phyloP scores from a whole-genome alignment of 176 grass and related monocot species.

The Raddia distichophylla region DNA sequence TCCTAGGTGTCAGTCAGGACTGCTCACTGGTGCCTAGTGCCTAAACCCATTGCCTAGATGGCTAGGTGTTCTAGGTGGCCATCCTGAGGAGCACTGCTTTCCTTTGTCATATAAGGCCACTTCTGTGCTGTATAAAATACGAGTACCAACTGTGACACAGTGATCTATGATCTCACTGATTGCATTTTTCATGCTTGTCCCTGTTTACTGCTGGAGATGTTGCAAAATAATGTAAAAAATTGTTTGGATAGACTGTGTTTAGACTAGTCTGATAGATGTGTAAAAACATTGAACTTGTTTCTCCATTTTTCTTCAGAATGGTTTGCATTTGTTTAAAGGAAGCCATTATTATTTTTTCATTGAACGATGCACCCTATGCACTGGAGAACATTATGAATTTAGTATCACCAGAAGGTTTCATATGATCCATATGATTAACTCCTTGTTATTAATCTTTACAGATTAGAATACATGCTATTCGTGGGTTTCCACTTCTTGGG shows the following conservation, averaged over 20 bases:
- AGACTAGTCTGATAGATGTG: constrained; percentile 23
- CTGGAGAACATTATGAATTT: neutral
- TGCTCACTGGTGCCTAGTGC: too few species aligned
- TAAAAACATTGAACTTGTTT: neutral
- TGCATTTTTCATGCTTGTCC: constrained; percentile 21
- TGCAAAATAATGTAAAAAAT: constrained; percentile 2
- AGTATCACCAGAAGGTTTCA: constrained; percentile 1
- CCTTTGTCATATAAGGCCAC: neutral
- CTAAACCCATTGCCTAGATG: too few species aligned
- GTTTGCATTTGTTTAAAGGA: constrained; percentile 25
- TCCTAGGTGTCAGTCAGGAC: too few species aligned
- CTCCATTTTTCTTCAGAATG: neutral
- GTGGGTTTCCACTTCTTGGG: constrained; percentile 93
- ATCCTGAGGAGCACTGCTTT: neutral
- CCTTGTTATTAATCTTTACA: constrained; percentile 46
- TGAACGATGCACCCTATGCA: neutral
- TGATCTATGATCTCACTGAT: neutral
- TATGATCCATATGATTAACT: constrained; percentile 19
- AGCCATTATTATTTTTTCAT: neutral
- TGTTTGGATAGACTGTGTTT: neutral
- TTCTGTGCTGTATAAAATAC: constrained; percentile 17
- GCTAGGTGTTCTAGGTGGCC: too few species aligned
- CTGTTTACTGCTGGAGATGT: constrained; percentile 21
- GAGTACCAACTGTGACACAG: neutral
- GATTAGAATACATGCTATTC: constrained; percentile 99